These are phyloP conservation scores for Erodium texanum DNA, from an alignment of 441 rosid genomes.

Conservation along the genomic window DNA sequence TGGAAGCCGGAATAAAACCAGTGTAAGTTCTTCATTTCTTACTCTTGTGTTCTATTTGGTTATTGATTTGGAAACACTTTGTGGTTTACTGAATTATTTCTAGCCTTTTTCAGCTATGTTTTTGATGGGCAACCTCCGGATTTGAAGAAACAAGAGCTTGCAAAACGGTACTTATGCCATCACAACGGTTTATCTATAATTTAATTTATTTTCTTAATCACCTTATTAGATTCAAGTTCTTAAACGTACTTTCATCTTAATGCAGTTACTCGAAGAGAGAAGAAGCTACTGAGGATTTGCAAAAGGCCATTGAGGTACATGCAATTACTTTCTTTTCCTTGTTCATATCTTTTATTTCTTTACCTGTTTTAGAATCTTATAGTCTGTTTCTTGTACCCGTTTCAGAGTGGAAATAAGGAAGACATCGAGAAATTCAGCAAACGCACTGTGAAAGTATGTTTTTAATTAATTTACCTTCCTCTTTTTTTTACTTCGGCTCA, in stretches of 20 bases:
- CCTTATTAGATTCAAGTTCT: not conserved
- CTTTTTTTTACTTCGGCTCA: not conserved
- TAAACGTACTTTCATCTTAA: not conserved
- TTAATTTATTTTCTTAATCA: not conserved
- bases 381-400: slow-evolving; percentile 1
- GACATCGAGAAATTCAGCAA: slow-evolving; percentile 96
- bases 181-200: not conserved
- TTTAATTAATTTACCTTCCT: no score
- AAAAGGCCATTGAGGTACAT: slow-evolving; percentile 55
- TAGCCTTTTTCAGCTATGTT: slow-evolving; percentile 49
- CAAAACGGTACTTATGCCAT: slow-evolving; percentile 52
- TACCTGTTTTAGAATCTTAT: slow-evolving; percentile 1
- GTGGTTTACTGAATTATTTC: slow-evolving; percentile 10
- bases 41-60: not conserved
- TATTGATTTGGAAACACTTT: not conserved
- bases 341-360: slow-evolving; percentile 2
- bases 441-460: slow-evolving; percentile 79
- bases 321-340: not conserved
- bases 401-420: slow-evolving; percentile 71
- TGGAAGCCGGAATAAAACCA: slow-evolving; percentile 96
- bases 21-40: slow-evolving; percentile 38
- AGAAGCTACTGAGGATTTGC: slow-evolving; percentile 78
- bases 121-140: slow-evolving; percentile 93
- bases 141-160: slow-evolving; percentile 84
- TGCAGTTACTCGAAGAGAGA: slow-evolving; percentile 77